These are phyloP conservation scores for Trichoderma polysporum DNA, from an alignment of 2,329 filamentous ascomycete genomes.

Conservation along the genomic window DNA sequence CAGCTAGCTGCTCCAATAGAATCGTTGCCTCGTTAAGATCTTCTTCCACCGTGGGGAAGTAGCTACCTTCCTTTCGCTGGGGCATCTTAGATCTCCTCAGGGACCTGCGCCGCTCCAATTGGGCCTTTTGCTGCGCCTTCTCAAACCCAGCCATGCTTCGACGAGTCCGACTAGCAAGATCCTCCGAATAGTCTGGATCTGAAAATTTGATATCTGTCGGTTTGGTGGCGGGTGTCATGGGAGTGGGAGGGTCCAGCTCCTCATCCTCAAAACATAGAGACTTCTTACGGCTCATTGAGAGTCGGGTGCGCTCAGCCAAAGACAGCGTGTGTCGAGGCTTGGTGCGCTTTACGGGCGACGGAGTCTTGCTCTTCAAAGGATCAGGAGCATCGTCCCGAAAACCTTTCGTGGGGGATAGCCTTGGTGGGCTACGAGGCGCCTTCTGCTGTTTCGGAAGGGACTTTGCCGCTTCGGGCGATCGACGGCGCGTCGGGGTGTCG, in stretches of 20 bases:
- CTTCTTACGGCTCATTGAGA: constrained; percentile 71
- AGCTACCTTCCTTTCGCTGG: constrained; percentile 42
- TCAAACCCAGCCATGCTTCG: constrained; percentile 64
- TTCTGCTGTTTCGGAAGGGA: not conserved
- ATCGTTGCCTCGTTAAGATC: constrained; percentile 44
- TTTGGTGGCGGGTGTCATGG: constrained; percentile 19
- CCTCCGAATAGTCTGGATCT: constrained; percentile 40
- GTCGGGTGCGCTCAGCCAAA: constrained; percentile 74
- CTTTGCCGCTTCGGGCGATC: not conserved
- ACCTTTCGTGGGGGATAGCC: constrained; percentile 46
- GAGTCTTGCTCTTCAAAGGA: constrained; percentile 54
- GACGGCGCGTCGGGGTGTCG: not conserved
- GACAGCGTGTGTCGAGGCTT: constrained; percentile 58
- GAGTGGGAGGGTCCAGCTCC: constrained; percentile 29
- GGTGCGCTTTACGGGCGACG: constrained; percentile 53
- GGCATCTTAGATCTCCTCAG: constrained; percentile 45
- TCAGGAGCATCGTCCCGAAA: constrained; percentile 53
- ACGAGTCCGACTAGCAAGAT: constrained; percentile 57
- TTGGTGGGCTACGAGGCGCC: not conserved
- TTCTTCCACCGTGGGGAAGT: constrained; percentile 51
- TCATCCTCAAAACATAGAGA: constrained; percentile 35
- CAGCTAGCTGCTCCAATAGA: constrained; percentile 68
- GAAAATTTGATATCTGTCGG: constrained; percentile 26
- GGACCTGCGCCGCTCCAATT: constrained; percentile 55
- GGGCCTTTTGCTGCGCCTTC: constrained; percentile 59